Conservation (phyloP, 345 rosid species). For the Murraya koenigii region DNA sequence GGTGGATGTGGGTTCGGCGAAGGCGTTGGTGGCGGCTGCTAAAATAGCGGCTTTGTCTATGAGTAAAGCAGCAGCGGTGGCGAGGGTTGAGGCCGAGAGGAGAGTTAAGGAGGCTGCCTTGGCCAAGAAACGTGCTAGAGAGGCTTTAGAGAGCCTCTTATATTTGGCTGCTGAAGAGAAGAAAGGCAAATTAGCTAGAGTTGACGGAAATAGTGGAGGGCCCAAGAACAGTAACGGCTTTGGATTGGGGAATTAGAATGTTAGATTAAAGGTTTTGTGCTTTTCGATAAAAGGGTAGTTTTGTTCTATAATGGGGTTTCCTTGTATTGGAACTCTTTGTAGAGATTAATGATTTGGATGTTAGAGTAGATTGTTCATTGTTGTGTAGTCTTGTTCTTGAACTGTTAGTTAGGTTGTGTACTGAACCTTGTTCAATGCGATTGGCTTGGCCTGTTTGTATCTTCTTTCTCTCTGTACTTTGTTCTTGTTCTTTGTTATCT, state of each 20-base stretch:
- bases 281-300: neutral
- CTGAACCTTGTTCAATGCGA: neutral
- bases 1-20: slow-evolving; percentile 22
- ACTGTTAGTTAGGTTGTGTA: neutral
- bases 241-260: slow-evolving; percentile 15
- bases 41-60: slow-evolving; percentile 30
- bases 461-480: neutral
- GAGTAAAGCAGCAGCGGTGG: slow-evolving; percentile 30
- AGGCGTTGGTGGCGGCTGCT: slow-evolving; percentile 35
- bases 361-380: neutral
- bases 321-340: slow-evolving; percentile 1
- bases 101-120: slow-evolving; percentile 29
- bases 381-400: neutral
- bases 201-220: neutral
- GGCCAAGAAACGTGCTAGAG: slow-evolving; percentile 41
- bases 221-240: slow-evolving; percentile 18
- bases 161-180: slow-evolving; percentile 21
- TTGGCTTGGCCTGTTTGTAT: neutral
- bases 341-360: slow-evolving; percentile 7
- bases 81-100: slow-evolving; percentile 33
- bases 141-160: slow-evolving; percentile 33
- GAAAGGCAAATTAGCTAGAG: slow-evolving; percentile 1
- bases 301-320: neutral
- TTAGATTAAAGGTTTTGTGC: neutral
- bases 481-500: neutral